Percentiles rank a stretch among this genome's conserved stretches.
phyloP scores from a whole-genome alignment of 2,329 filamentous ascomycete species.

The Colletotrichum spaethianum region DNA sequence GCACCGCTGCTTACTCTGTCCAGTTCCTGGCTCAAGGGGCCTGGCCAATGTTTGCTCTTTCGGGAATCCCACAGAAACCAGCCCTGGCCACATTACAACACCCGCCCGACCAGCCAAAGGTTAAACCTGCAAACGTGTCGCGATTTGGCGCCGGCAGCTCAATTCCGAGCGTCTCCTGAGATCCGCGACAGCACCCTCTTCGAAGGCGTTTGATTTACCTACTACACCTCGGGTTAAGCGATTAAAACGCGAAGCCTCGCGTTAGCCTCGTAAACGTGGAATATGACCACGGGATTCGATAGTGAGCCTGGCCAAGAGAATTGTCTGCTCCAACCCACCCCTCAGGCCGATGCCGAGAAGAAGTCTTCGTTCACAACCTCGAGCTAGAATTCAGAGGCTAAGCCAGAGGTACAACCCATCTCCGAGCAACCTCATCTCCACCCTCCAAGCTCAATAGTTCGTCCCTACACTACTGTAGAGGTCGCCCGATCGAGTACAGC shows the following conservation, averaged over 20 bases:
- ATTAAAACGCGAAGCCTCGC: slow-evolving; percentile 8
- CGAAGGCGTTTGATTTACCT: slow-evolving; percentile 36
- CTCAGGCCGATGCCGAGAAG: slow-evolving; percentile 19
- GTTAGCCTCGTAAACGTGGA: slow-evolving; percentile 10
- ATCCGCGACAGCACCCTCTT: slow-evolving; percentile 37
- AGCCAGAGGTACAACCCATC: slow-evolving; percentile 9
- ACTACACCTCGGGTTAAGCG: slow-evolving; percentile 1
- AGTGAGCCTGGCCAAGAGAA: slow-evolving; percentile 12
- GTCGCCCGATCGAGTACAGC: slow-evolving; percentile 25
- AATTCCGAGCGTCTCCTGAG: slow-evolving; percentile 39
- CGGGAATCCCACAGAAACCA: neutral
- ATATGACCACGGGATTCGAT: neutral
- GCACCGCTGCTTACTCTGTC: neutral
- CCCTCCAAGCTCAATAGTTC: slow-evolving; percentile 39
- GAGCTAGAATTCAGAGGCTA: neutral
- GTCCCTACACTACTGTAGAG: slow-evolving; percentile 28
- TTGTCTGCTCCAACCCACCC: neutral
- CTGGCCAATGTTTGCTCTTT: slow-evolving; percentile 8
- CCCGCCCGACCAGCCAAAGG: slow-evolving; percentile 14
- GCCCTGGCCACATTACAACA: slow-evolving; percentile 34
- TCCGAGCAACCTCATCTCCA: slow-evolving; percentile 33
- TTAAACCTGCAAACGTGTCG: slow-evolving; percentile 35
- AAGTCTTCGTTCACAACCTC: neutral
- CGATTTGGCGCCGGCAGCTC: slow-evolving; percentile 24
- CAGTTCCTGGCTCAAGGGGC: slow-evolving; percentile 1